Evolutionary conservation across 2,329 filamentous ascomycete genomes (phyloP).

Genomic region (Chrysosporium queenslandicum): DNA sequence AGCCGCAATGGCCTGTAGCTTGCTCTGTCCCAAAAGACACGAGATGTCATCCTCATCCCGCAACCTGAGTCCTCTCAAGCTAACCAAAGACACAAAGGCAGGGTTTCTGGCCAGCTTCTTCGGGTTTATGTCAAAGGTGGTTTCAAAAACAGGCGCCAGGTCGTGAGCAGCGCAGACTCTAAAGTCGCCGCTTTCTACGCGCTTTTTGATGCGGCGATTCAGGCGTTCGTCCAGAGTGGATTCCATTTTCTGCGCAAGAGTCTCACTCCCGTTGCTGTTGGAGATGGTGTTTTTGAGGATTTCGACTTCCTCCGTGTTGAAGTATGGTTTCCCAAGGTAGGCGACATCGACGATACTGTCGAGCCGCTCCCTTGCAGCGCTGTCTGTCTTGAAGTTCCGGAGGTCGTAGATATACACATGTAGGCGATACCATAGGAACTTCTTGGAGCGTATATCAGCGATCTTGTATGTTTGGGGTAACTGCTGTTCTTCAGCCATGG

Average conservation of each 20-base stretch:
- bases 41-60: constrained; percentile 11
- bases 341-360: constrained; percentile 16
- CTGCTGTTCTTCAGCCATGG: not conserved
- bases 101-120: constrained; percentile 23
- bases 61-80: constrained; percentile 4
- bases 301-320: constrained; percentile 17
- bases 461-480: constrained; percentile 2
- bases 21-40: constrained; percentile 1
- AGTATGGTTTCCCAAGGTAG: constrained; percentile 22
- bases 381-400: constrained; percentile 16
- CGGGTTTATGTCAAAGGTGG: constrained; percentile 22
- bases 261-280: constrained; percentile 13
- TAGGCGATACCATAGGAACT: constrained; percentile 21
- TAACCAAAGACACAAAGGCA: constrained; percentile 15
- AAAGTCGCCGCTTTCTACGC: constrained; percentile 24
- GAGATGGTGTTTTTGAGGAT: constrained; percentile 6
- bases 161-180: constrained; percentile 31
- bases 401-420: constrained; percentile 22
- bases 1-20: constrained; percentile 3
- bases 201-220: constrained; percentile 24
- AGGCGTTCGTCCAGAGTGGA: constrained; percentile 11
- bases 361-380: constrained; percentile 13
- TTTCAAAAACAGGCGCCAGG: constrained; percentile 25
- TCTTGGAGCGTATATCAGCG: constrained; percentile 7
- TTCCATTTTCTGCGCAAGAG: constrained; percentile 18